Base-by-base conservation (phyloP, 1,284 basidiomycete genomes). In the Boletellus deceptivus region DNA sequence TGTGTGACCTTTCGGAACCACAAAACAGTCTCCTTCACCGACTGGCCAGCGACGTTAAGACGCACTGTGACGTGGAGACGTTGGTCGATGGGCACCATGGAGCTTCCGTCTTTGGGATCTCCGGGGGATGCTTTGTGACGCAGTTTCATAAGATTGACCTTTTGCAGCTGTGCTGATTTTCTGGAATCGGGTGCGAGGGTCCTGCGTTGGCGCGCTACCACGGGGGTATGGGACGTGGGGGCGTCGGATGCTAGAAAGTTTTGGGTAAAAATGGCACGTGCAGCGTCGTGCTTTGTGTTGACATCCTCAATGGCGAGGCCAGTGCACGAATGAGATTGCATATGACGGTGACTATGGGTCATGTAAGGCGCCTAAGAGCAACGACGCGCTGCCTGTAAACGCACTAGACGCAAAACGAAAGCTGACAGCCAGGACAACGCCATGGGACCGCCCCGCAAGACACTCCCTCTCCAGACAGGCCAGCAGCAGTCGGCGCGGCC, bases 111-210 rank as follows among this genome's bases (percentile, higher is more conserved):
- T 59, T 75, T 81, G 11, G 76, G 73, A 58, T 90, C 83, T 4
- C 72, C 80, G 6, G 88, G 78, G 36, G 71, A 58, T 11, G 89
- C 89, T 44, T 72, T 75, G 62, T 86, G 86, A 46, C 83, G 80
- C 76, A 90, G 78, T 61, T 82, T 87, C 77, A 91, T 87, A 8
- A 83, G 60, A 59, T 83, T 77, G 11, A 89, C 67, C 59, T 81
- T 81, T 47, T 75, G 72, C 46, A 75, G 65, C 56, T 82, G 79
- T 0, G 75, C 78, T 14, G 76, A 62, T 58, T 83, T 84, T 55
- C 71, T 75, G 7, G 82, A 75, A 57, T 84, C 77, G 3, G 72
- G 72, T 11, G 77, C 73, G 34, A 69, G 47, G 57, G 72, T 70
- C 52, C 50, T 59, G 27, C 53, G 59, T 52, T 50, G 61, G 37